Percentiles rank a stretch among this genome's conserved stretches.
These are phyloP conservation scores for Tinospora cordifolia DNA, from an alignment of 164 flowering plant genomes.

Conservation along the genomic window DNA sequence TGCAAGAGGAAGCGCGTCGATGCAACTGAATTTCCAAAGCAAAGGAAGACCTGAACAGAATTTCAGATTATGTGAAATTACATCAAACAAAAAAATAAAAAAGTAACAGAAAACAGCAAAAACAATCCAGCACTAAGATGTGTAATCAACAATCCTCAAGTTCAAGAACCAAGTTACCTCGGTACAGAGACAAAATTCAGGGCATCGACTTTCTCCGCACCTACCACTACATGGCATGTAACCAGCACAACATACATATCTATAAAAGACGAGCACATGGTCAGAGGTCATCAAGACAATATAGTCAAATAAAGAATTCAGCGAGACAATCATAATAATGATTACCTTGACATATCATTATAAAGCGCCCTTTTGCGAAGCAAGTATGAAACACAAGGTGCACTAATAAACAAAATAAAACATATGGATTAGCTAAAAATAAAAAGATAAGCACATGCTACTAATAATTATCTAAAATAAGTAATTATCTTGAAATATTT, in stretches of 20 bases:
- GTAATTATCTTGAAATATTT: no score
- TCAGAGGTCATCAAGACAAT: not conserved
- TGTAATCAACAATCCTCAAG: not conserved
- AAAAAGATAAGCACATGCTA: not conserved
- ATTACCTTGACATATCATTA: conserved; percentile 90
- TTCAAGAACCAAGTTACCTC: conserved; percentile 29
- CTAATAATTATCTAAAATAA: not conserved
- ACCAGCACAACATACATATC: conserved; percentile 57
- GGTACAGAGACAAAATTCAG: conserved; percentile 52
- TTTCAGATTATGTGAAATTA: not conserved
- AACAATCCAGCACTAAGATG: not conserved
- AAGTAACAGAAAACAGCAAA: not conserved
- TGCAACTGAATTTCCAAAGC: conserved; percentile 65
- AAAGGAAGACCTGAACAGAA: conserved; percentile 42
- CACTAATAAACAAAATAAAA: conserved; percentile 35
- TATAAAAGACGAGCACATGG: conserved; percentile 12
- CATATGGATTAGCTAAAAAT: not conserved
- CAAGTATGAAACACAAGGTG: conserved; percentile 90
- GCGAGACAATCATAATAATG: not conserved
- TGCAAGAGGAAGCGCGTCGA: conserved; percentile 72
- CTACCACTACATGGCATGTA: conserved; percentile 62
- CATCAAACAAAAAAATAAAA: not conserved
- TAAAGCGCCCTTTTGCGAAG: conserved; percentile 92
- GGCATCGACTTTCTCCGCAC: conserved; percentile 58
- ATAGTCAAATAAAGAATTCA: not conserved